Base-by-base conservation (phyloP, 768 basidiomycete species). In the Suillus ampliporus region DNA sequence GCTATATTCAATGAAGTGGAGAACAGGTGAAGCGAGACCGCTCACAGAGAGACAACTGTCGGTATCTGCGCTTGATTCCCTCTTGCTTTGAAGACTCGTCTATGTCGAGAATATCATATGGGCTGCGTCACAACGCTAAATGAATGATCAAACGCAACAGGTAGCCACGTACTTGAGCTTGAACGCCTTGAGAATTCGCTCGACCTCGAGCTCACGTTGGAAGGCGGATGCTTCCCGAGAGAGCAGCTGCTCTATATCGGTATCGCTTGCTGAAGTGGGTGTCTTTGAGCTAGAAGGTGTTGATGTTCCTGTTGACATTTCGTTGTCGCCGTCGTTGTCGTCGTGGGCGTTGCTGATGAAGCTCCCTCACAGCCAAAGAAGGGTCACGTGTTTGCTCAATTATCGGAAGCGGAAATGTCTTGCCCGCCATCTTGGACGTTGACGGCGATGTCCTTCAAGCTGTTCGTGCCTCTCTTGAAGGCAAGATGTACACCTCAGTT, bases 31-130 rank as follows among this genome's bases (percentile, higher is more conserved):
- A 57, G 61, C 61, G 69, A 65, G 44, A 38, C 64, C 71, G 79
- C 89, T 77, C 77, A 94, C 93, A 90, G 48, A 95, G 83, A 67
- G 93, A 95, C 71, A 94, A 76, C 68, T 94, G 91, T 64, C 88
- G 85, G 76, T 92, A 95, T 76, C 88, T 90, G 79, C 87, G 92
- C 83, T 97, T 97, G 72, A 99, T 86, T 35, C 91, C 96, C 60
- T 93, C 89, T 28, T 87, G 82, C 10, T 90, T 88, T 19, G 83
- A 89, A 57, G 80, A 79, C 68, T 87, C 84, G 50, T 86, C 84
- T 69, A 99, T 82, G 79, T 94, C 90, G 67, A 99, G 80, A 61
- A 96, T 89, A 74, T 99, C 97, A 77, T 98, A 99, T 43, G 97
- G 94, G 74, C 95, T 97, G 38, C 38, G n/a, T 40, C 14, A 34